Evolutionary conservation across 345 rosid species (phyloP), one percentile per base, ranked within the genome.

Genomic region (Melastoma malabathricum): DNA sequence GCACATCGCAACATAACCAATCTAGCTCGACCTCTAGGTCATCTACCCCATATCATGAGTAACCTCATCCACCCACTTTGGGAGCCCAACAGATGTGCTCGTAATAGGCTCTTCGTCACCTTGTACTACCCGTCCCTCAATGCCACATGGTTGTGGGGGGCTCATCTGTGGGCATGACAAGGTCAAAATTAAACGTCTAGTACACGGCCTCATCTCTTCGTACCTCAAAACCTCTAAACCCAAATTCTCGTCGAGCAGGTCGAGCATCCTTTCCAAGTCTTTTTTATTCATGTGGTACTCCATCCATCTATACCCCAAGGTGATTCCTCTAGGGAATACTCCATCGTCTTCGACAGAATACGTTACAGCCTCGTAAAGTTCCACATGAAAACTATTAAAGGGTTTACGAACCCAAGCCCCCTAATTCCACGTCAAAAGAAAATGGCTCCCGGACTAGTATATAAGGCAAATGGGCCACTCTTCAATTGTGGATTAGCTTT

Each of bases 1-100:
- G 29, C 47, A 54, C 46, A 54, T 48, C 47, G 58, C 58, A 31
- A 54, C 47, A 47, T 43, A 54, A 14, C 58, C 58, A 10, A 54
- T 43, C 58, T 48, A 54, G 47, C 58, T 20, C 47, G 47, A 13
- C 47, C 27, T 22, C 6, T 29, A 14, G 27, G 58, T 18, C 15
- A 39, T 18, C 29, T 48, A 43, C 14, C 47, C 23, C 25, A 18
- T 25, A 15, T 18, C 25, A 19, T 25, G 51, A 19, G 43, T 15
- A 17, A 10, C 17, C 18, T 14, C 39, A 15, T 52, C 56, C 10
- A 43, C 18, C 51, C 41, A 51, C 54, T 27, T 17, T 4, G 54
- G 43, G 15, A 51, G 15, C 38, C 34, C n/a, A 9, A 51, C 54
- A 17, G 38, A 29, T 12, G 39, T 13, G 13, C 48, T 54, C 34